Evolutionary conservation across 257 asterid species (phyloP).

Genomic region (Solanum corneliomulleri): DNA sequence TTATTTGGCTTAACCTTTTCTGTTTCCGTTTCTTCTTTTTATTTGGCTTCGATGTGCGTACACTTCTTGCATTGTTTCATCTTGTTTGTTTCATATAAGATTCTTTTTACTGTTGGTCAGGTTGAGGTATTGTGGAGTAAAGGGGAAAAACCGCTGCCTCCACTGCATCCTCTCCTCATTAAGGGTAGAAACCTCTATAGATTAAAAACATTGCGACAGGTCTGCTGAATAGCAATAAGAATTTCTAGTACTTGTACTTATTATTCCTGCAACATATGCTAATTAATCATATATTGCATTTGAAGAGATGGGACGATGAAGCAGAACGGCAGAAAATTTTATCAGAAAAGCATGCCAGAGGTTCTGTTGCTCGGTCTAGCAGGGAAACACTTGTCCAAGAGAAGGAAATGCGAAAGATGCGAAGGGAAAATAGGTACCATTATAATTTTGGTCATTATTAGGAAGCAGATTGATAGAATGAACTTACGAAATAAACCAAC

Average conservation of each 20-base stretch:
- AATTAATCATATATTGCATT: not conserved
- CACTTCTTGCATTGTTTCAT: not conserved
- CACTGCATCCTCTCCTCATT: conserved; percentile 82
- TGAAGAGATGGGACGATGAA: conserved; percentile 74
- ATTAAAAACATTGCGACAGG: conserved; percentile 81
- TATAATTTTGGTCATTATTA: not conserved
- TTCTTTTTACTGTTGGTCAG: conserved; percentile 17
- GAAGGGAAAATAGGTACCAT: conserved; percentile 36
- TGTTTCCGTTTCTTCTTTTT: not conserved
- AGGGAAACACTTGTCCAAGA: conserved; percentile 52
- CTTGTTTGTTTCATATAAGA: not conserved
- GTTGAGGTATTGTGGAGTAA: conserved; percentile 91
- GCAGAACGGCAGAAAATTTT: conserved; percentile 47
- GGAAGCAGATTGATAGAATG: not conserved
- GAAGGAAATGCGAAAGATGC: conserved; percentile 32
- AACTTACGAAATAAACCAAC: not conserved
- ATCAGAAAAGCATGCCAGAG: conserved; percentile 76
- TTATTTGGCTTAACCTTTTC: not conserved
- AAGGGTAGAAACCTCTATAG: conserved; percentile 91
- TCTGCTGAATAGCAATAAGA: not conserved
- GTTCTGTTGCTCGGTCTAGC: conserved; percentile 56
- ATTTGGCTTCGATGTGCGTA: not conserved
- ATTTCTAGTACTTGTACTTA: conserved; percentile 2
- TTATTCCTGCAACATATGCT: not conserved
- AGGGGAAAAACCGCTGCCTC: conserved; percentile 73